Evolutionary conservation across 2,329 filamentous ascomycete genomes (phyloP).

Genomic region (Alternaria triticimaculans): DNA sequence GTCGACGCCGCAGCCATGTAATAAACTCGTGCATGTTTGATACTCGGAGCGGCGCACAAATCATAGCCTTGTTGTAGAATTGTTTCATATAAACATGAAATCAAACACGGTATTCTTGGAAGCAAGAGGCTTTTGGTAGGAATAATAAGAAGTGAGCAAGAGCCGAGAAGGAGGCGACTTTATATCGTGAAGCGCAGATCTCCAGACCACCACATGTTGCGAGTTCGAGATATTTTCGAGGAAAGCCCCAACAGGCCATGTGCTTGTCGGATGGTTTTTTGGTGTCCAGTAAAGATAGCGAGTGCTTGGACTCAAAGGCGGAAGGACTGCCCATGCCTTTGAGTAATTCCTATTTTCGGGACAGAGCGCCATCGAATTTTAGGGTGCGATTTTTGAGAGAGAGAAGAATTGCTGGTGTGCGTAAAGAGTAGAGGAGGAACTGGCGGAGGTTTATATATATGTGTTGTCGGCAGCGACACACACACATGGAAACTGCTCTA

Average conservation of each 20-base stretch:
- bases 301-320: rapidly evolving
- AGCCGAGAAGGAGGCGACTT: background rate
- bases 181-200: background rate
- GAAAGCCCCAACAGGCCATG: background rate
- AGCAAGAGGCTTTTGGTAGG: background rate
- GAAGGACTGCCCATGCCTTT: background rate
- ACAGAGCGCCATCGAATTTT: too few species aligned
- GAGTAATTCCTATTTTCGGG: too few species aligned
- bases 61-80: rapidly evolving
- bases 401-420: too few species aligned
- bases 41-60: background rate
- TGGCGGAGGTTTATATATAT: too few species aligned
- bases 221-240: too few species aligned
- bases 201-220: background rate
- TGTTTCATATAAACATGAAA: background rate
- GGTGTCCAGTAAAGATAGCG: background rate
- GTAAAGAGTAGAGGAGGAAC: too few species aligned
- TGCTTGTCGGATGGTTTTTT: background rate
- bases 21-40: background rate
- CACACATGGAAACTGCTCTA: too few species aligned
- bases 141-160: background rate
- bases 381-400: too few species aligned
- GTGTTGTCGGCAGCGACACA: too few species aligned
- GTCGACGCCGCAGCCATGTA: background rate
- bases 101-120: rapidly evolving